Base-by-base conservation (phyloP, 345 rosid species). In the Gossypium sturtianum region DNA sequence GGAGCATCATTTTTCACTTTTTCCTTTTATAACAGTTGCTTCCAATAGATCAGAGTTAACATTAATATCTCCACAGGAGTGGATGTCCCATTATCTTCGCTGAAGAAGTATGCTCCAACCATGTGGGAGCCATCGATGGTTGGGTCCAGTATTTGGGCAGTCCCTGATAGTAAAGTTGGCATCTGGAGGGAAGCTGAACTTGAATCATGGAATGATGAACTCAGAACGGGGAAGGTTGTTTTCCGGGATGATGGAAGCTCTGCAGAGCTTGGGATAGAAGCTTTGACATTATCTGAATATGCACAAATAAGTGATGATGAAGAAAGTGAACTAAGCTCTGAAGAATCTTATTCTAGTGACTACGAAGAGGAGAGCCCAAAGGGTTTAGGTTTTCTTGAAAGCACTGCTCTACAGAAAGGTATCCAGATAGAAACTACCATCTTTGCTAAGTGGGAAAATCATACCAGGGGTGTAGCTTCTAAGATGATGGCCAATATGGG, bases 401-500 rank as follows among this genome's bases (percentile, higher is more conserved):
- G 82, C 86, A 77, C 83, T 60, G 72, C 82, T 64, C 83, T 73
- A 74, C 86, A 74, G 77, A 88, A 86, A 76, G 97, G 97, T 16
- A 63, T 90, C 59, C 99, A 89, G 81, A 91, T 82, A 11, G 96
- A 90, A 25, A 95, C 98, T 20, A 84, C 85, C 44, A 77, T 90
- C 76, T 94, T 94, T 82, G 94, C 98, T 0, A 90, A 86, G 73
- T 95, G 99, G 99, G 99, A 95, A 85, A 95, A 91, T 75, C 98
- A 93, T 86, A 91, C 98, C 0, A 84, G 98, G 38, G 99, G 98
- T 11, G 81, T 93, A 75, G 98, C 99, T 64, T 95, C 98, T 27
- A 93, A 90, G 91, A 88, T 93, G 97, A 93, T 93, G 99, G 96
- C 93, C 56, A 91, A 67, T 78, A 93, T 95, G 99, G 98, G 98